phyloP scores from a whole-genome alignment of 2,329 filamentous ascomycete genomes.

The Chaetothyriales sp. region DNA sequence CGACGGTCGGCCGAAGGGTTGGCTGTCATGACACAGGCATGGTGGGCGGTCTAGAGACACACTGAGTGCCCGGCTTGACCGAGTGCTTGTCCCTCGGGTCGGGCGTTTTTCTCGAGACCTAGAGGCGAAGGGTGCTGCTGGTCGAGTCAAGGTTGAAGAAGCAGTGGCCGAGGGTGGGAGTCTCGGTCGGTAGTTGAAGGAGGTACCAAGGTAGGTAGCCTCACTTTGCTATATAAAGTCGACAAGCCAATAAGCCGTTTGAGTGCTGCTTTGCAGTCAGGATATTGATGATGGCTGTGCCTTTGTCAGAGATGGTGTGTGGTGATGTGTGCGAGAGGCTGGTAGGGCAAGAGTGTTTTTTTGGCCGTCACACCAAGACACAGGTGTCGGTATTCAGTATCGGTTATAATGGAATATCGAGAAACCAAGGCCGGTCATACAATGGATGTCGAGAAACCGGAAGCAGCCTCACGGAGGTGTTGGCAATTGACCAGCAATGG shows the following conservation, averaged over 20 bases:
- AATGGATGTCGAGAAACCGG: neutral
- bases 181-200: neutral
- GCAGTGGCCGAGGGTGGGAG: neutral
- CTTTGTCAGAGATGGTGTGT: neutral
- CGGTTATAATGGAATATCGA: neutral
- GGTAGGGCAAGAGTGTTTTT: neutral
- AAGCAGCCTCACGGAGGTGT: neutral
- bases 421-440: neutral
- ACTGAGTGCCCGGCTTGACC: neutral
- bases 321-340: neutral
- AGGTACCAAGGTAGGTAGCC: neutral
- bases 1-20: constrained; percentile 15
- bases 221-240: too few species aligned
- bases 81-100: neutral
- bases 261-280: neutral
- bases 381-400: neutral
- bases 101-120: neutral
- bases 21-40: constrained; percentile 18
- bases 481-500: neutral
- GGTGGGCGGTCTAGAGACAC: constrained; percentile 6
- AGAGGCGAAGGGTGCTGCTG: neutral
- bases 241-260: neutral
- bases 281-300: neutral
- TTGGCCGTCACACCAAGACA: neutral
- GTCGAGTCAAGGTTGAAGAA: neutral